These are phyloP conservation scores for Calonectria montana DNA, from an alignment of 2,329 filamentous ascomycete species.

Conservation along the genomic window DNA sequence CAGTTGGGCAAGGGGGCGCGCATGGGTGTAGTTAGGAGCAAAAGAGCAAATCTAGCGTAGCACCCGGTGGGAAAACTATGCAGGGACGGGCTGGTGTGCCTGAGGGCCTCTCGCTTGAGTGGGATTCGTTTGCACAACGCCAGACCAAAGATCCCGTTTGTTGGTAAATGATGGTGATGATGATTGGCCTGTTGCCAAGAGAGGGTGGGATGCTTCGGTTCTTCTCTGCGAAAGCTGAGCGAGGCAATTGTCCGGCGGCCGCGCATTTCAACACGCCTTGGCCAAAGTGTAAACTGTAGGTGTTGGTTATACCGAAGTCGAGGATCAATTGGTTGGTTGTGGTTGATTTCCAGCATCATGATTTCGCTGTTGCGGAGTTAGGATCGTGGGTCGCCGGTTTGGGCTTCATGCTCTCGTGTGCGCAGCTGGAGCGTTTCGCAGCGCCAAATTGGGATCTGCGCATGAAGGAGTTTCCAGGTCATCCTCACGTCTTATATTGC, in stretches of 20 bases:
- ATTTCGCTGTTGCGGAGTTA: neutral
- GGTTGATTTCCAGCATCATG: neutral
- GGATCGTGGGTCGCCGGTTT: neutral
- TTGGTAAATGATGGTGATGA: neutral
- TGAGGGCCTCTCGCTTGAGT: neutral
- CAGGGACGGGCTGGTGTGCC: neutral
- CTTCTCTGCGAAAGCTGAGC: neutral
- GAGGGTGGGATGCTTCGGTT: neutral
- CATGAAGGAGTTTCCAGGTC: neutral
- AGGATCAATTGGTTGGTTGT: neutral
- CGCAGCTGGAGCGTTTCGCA: neutral
- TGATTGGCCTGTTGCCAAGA: neutral
- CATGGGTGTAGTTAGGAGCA: neutral
- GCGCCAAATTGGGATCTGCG: neutral
- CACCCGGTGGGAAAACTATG: neutral
- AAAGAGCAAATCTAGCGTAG: conserved; percentile 6
- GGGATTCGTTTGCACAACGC: neutral
- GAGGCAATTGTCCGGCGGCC: neutral
- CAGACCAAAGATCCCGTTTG: neutral
- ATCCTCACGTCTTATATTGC: neutral
- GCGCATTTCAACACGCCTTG: neutral
- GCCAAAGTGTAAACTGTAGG: neutral
- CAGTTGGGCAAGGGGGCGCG: neutral
- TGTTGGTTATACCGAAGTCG: neutral
- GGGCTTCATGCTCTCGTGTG: neutral